Base-by-base conservation (phyloP, 768 basidiomycete genomes). In the Auriscalpium microsporum region DNA sequence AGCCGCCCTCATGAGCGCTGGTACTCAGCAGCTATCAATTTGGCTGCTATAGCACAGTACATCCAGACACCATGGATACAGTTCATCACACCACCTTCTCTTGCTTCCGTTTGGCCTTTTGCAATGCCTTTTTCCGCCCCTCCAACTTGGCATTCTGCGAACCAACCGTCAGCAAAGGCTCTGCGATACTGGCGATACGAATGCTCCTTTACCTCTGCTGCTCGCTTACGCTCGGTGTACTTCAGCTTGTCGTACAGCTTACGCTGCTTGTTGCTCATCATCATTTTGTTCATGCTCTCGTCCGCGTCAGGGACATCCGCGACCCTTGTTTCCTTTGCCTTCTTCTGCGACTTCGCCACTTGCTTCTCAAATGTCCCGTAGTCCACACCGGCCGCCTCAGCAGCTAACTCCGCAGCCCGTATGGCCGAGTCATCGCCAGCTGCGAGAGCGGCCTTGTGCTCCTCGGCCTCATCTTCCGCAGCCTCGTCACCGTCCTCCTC, bases 201-300 rank as follows among this genome's bases (percentile, higher is more conserved):
- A 40, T 34, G 28, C 19, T 7, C 55, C 23, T 73, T 62, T 68
- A 94, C 94, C 87, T 95, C 90, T 23, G 77, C 72, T 13, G 77
- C 76, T 57, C 84, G 84, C 72, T 86, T 89, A 68, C 79, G 78
- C 67, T 94, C 80, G 61, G 85, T 84, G 67, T 89, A 82, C 73
- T 93, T 91, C 82, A 96, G 89, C 72, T 87, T 87, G 71, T 93
- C 91, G 68, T 94, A 95, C 63, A 96, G 71, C 71, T 94, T 94
- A 63, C 84, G 81, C 70, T 95, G 87, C 73, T 89, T 92, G 71
- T 91, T 93, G 75, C 90, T 95, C 85, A 96, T 86, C 82, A 97
- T 79, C 85, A 97, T 95, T 79, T 94, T 95, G 71, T 90, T 87
- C 87, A 95, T 90, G 67, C 94, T 88, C 64, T 83, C 77, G 67